A percentile compares a stretch with the other conserved stretches of the same genome.
These are phyloP conservation scores for Calonectria hongkongensis DNA, from an alignment of 2,329 filamentous ascomycete genomes.

Conservation along the genomic window DNA sequence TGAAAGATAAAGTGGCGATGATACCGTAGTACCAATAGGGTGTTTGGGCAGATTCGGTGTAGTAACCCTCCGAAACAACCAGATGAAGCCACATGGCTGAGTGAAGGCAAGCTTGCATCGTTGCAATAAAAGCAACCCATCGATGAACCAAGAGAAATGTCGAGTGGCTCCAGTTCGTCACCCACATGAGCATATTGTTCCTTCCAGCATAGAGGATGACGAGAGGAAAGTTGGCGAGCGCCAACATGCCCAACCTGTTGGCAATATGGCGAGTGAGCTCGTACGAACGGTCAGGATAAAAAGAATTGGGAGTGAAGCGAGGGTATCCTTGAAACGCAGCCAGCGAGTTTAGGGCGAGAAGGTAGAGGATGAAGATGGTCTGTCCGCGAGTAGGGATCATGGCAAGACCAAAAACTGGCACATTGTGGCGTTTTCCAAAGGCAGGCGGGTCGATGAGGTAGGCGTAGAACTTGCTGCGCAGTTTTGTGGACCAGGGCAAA, in stretches of 20 bases:
- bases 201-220: slow-evolving; percentile 66
- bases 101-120: slow-evolving; percentile 68
- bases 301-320: slow-evolving; percentile 53
- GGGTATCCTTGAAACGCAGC: slow-evolving; percentile 57
- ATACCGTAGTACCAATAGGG: slow-evolving; percentile 67
- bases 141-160: slow-evolving; percentile 70
- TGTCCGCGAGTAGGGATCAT: slow-evolving; percentile 65
- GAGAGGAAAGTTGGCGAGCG: slow-evolving; percentile 64
- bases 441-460: slow-evolving; percentile 56
- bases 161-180: slow-evolving; percentile 69
- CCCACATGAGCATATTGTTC: slow-evolving; percentile 68
- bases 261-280: slow-evolving; percentile 60
- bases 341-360: slow-evolving; percentile 62
- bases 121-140: slow-evolving; percentile 67
- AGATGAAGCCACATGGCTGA: slow-evolving; percentile 63
- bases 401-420: slow-evolving; percentile 50
- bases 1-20: slow-evolving; percentile 60
- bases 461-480: slow-evolving; percentile 50
- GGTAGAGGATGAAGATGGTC: slow-evolving; percentile 63
- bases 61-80: slow-evolving; percentile 55
- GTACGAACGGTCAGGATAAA: slow-evolving; percentile 47
- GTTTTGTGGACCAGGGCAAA: slow-evolving; percentile 41
- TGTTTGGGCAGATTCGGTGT: slow-evolving; percentile 51
- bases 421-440: slow-evolving; percentile 51
- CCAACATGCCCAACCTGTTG: slow-evolving; percentile 64